Evolutionary conservation across 2,329 filamentous ascomycete genomes (phyloP), one percentile per base, ranked within the genome.

Genomic region (Nemania diffusa): DNA sequence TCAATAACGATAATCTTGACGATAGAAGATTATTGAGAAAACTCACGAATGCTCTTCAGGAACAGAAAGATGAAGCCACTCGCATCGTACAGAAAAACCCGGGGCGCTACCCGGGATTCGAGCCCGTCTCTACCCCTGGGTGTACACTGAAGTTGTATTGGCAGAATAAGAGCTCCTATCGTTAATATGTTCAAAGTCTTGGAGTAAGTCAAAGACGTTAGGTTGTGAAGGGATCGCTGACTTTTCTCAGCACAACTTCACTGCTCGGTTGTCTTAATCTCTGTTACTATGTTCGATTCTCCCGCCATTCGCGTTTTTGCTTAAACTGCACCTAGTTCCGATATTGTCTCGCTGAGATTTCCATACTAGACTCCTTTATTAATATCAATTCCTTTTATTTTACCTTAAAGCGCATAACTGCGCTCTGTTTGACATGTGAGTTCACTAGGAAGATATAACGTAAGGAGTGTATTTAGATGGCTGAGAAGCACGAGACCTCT

Each of bases 1-100:
- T 2, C 1, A 0, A 1, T 0, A 60, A 62, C 1, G 62, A 68
- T 2, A 68, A 64, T 17, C 9, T 0, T 1, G 42, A 61, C 1
- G 69, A 71, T 13, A 57, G 57, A 2, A 26, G 6, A 5, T 13
- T 67, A 17, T n/a, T 71, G 11, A 29, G 20, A 26, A 1, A 1
- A 0, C 63, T 71, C n/a, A 64, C 57, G 0, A 40, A 62, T 1
- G 63, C 65, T 2, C 55, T 70, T 0, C 69, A 71, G 20, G 48
- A 65, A 17, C 65, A 70, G 42, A 71, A 71, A 20, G 69, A 71
- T 20, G 2, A 29, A 5, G 69, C 69, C 2, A 57, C 63, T 24
- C 44, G 40, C 5, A 13, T 67, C 1, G 63, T 69, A 1, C 68
- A 71, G 37, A 34, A 44, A 22, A 26, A 46, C 13, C 51, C 69